Percentiles rank a stretch among this genome's conserved stretches.
Evolutionary conservation across 441 rosid species (phyloP).

Genomic region (Gossypium aridum): DNA sequence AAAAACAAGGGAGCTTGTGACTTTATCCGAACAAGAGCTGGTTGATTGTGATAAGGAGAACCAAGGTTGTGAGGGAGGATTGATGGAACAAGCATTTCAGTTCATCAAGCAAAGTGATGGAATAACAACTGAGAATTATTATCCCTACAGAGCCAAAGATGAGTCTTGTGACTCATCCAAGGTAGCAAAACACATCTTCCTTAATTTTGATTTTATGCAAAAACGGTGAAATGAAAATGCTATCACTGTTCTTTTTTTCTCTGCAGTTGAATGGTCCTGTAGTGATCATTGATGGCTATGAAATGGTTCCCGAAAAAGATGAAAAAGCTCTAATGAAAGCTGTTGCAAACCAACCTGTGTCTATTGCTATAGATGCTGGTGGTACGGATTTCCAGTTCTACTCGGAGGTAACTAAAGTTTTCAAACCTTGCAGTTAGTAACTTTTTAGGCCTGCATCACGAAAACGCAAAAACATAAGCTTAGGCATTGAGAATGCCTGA

Average conservation of each 20-base stretch:
- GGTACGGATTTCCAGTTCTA: constrained; percentile 30
- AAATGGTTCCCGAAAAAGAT: constrained; percentile 44
- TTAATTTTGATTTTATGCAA: background rate
- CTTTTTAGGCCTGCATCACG: background rate
- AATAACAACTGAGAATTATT: constrained; percentile 35
- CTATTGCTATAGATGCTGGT: constrained; percentile 45
- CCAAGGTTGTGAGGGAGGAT: constrained; percentile 35
- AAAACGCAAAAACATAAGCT: background rate
- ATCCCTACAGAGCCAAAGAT: constrained; percentile 39
- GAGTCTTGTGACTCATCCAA: constrained; percentile 32
- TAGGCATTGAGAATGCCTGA: background rate
- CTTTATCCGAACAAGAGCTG: constrained; percentile 36
- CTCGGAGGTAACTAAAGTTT: constrained; percentile 24
- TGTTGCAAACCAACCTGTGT: constrained; percentile 53
- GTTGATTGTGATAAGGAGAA: constrained; percentile 27
- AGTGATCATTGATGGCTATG: constrained; percentile 49
- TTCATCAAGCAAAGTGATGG: constrained; percentile 38
- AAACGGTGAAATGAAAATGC: background rate
- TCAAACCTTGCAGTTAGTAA: background rate
- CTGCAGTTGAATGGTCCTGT: constrained; percentile 26
- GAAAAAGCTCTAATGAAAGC: constrained; percentile 44
- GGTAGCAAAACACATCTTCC: constrained; percentile 14
- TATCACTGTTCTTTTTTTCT: background rate
- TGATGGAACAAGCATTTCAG: constrained; percentile 36
- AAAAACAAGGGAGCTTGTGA: constrained; percentile 25